Conservation (phyloP, 306 rosid genomes). For the Gastrolobium bilobum region DNA sequence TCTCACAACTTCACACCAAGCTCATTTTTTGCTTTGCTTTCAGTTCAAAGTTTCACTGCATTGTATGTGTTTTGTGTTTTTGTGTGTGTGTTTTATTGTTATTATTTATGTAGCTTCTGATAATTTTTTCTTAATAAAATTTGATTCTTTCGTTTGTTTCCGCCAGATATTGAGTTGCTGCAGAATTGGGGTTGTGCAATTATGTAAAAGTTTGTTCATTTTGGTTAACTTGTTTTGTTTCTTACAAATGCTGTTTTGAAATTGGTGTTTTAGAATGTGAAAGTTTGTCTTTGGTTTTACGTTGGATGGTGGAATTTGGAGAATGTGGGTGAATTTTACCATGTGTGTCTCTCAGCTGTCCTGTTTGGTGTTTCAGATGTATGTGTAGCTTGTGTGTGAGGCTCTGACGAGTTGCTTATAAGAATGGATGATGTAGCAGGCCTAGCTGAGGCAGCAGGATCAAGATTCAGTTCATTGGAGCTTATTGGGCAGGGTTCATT, state of each 20-base stretch:
- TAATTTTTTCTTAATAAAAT: not conserved
- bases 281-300: slow-evolving; percentile 41
- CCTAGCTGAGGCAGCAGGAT: slow-evolving; percentile 81
- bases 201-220: slow-evolving; percentile 38
- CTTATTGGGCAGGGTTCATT: slow-evolving; percentile 98
- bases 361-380: slow-evolving; percentile 52
- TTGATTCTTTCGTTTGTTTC: slow-evolving; percentile 19
- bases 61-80: slow-evolving; percentile 39
- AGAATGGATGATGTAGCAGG: slow-evolving; percentile 85
- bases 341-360: slow-evolving; percentile 26
- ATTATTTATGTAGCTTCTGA: not conserved
- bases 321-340: slow-evolving; percentile 52
- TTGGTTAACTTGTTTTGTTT: slow-evolving; percentile 28
- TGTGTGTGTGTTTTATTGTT: not conserved
- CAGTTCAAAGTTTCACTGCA: slow-evolving; percentile 66
- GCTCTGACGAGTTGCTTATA: slow-evolving; percentile 48
- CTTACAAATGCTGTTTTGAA: slow-evolving; percentile 48
- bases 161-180: slow-evolving; percentile 18
- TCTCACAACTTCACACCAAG: slow-evolving; percentile 29
- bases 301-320: slow-evolving; percentile 45
- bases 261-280: slow-evolving; percentile 51
- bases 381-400: slow-evolving; percentile 47
- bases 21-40: slow-evolving; percentile 68
- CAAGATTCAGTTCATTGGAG: slow-evolving; percentile 87
- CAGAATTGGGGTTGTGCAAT: slow-evolving; percentile 47